Conservation (phyloP, 768 basidiomycete genomes). For the Trametes coccinea region DNA sequence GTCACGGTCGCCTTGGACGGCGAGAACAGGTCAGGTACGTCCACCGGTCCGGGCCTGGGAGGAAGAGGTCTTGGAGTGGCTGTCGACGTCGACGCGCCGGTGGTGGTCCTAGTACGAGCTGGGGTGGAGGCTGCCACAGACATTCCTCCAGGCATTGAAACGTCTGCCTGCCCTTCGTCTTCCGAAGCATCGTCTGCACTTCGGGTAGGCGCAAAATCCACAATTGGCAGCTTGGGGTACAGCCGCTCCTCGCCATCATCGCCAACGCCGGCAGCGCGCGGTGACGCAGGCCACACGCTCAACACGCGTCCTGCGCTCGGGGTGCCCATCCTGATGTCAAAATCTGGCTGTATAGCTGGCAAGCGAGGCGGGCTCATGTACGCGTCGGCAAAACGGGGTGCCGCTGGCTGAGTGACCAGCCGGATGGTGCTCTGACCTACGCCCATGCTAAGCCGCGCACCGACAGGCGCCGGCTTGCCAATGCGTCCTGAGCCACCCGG, state of each 20-base stretch:
- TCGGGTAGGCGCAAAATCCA: constrained; percentile 28
- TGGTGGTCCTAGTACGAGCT: constrained; percentile 25
- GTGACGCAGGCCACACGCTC: constrained; percentile 46
- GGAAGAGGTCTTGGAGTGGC: constrained; percentile 29
- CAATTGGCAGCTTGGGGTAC: constrained; percentile 42
- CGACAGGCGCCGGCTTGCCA: constrained; percentile 59
- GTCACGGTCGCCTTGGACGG: constrained; percentile 32
- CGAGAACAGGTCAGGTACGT: constrained; percentile 43
- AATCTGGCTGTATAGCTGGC: constrained; percentile 63
- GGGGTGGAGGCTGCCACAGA: constrained; percentile 18
- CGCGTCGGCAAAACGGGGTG: constrained; percentile 8
- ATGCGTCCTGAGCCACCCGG: constrained; percentile 60
- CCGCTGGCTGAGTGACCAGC: constrained; percentile 38
- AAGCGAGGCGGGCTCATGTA: constrained; percentile 58
- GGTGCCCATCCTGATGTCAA: constrained; percentile 65
- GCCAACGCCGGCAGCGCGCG: constrained; percentile 21
- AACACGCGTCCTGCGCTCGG: constrained; percentile 37
- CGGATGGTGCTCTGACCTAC: constrained; percentile 43
- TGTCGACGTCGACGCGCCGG: constrained; percentile 20
- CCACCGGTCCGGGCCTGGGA: constrained; percentile 35
- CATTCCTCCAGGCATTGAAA: constrained; percentile 41
- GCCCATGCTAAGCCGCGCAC: constrained; percentile 63
- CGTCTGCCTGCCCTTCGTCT: constrained; percentile 20
- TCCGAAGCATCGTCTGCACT: not conserved
- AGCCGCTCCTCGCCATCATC: constrained; percentile 31